phyloP scores from a whole-genome alignment of 202 grass and related monocot species.

The Digitaria exilis region DNA sequence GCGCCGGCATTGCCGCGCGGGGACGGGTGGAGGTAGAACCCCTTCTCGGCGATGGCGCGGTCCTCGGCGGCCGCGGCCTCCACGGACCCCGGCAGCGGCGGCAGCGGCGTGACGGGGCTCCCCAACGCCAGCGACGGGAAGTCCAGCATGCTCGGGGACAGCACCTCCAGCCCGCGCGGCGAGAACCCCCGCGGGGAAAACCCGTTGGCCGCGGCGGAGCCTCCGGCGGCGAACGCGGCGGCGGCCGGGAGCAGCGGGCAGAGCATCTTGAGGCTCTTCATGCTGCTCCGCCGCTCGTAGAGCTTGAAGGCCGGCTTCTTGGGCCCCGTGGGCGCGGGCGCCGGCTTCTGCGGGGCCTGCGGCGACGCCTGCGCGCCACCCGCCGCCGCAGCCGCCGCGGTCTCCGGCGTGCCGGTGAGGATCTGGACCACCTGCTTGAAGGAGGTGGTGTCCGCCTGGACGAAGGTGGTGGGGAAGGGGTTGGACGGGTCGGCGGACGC shows the following conservation, averaged over 20 bases:
- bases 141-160: conserved; percentile 83
- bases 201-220: conserved; percentile 3
- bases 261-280: conserved; percentile 88
- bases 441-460: conserved; percentile 81
- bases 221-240: conserved; percentile 24
- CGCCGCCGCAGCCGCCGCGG: conserved; percentile 47
- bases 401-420: conserved; percentile 88
- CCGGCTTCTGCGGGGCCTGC: conserved; percentile 1
- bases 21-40: conserved; percentile 82
- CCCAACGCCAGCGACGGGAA: conserved; percentile 77
- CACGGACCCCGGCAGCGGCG: conserved; percentile 54
- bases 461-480: conserved; percentile 84
- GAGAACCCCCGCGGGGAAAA: conserved; percentile 60
- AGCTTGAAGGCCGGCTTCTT: conserved; percentile 96
- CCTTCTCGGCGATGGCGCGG: conserved; percentile 86
- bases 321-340: conserved; percentile 42
- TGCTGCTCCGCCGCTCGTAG: conserved; percentile 79
- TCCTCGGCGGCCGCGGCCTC: conserved; percentile 65
- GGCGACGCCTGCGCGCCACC: conserved; percentile 31
- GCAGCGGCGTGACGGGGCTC: conserved; percentile 91
- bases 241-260: conserved; percentile 59
- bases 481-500: conserved; percentile 49
- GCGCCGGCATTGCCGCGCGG: conserved; percentile 59
- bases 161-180: conserved; percentile 60
- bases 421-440: conserved; percentile 99